A percentile compares a stretch with the other conserved stretches of the same genome.
These are phyloP conservation scores for Rhodotorula taiwanensis DNA, from an alignment of 768 basidiomycete species.

Conservation along the genomic window DNA sequence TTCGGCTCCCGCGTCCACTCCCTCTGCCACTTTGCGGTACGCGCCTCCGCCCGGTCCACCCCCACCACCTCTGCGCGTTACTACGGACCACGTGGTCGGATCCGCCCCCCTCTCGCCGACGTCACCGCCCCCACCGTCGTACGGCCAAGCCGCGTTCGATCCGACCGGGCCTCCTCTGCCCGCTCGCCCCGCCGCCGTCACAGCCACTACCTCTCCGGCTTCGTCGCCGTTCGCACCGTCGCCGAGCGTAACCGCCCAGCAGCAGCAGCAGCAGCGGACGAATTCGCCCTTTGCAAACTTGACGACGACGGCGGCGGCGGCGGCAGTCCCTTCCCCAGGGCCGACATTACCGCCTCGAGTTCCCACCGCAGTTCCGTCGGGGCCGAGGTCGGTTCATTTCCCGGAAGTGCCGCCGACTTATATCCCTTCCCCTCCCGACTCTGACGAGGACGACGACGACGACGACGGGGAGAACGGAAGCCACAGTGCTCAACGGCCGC, in stretches of 20 bases:
- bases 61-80: not conserved
- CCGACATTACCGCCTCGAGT: too few relatives aligned
- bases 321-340: too few relatives aligned
- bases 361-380: not conserved
- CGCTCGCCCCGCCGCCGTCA: not conserved
- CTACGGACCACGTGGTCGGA: not conserved
- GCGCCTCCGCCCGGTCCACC: not conserved
- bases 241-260: too few relatives aligned
- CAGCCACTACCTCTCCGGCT: not conserved
- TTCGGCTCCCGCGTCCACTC: constrained; percentile 3
- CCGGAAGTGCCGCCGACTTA: not conserved
- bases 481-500: not conserved
- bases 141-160: not conserved
- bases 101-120: not conserved
- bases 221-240: too few relatives aligned
- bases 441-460: constrained; percentile 1
- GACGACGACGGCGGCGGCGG: too few relatives aligned
- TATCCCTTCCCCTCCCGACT: constrained; percentile 9
- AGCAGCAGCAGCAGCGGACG: too few relatives aligned
- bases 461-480: not conserved
- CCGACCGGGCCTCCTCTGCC: not conserved
- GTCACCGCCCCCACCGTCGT: not conserved
- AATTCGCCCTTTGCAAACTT: too few relatives aligned
- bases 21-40: not conserved
- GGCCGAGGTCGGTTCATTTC: constrained; percentile 22